These are phyloP conservation scores for Scytalidium sp. DNA, from an alignment of 2,329 filamentous ascomycete genomes.

Conservation along the genomic window DNA sequence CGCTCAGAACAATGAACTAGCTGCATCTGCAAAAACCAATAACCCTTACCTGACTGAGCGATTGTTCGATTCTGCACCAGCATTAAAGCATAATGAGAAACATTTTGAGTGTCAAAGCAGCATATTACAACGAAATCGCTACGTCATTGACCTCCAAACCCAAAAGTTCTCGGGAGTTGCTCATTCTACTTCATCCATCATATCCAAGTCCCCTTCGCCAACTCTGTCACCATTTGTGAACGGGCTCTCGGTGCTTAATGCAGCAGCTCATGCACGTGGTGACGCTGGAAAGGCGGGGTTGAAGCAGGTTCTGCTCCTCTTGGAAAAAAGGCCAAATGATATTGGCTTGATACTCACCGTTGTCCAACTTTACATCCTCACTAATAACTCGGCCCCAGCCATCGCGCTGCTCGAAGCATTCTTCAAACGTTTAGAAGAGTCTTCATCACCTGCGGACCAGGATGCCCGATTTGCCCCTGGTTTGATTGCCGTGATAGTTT, in stretches of 20 bases:
- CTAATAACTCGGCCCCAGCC: constrained; percentile 70
- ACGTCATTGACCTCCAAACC: constrained; percentile 61
- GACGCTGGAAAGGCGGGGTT: constrained; percentile 64
- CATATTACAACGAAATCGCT: constrained; percentile 59
- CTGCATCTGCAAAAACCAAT: constrained; percentile 36
- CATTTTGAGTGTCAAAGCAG: constrained; percentile 70
- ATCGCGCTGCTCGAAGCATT: constrained; percentile 74
- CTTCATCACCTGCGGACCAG: constrained; percentile 50
- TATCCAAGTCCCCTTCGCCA: constrained; percentile 42
- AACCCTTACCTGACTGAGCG: constrained; percentile 71
- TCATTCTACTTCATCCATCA: constrained; percentile 39
- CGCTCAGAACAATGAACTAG: constrained; percentile 60
- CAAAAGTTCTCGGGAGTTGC: constrained; percentile 65
- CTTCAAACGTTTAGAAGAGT: constrained; percentile 67
- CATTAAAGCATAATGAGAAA: constrained; percentile 54
- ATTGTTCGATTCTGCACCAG: constrained; percentile 51
- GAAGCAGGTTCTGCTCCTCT: constrained; percentile 63
- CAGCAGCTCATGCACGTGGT: constrained; percentile 69
- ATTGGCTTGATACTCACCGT: constrained; percentile 77
- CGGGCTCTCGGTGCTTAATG: constrained; percentile 61
- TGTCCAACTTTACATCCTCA: constrained; percentile 75
- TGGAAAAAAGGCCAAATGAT: constrained; percentile 74
- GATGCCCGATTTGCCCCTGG: constrained; percentile 81
- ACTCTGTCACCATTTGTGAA: constrained; percentile 49
- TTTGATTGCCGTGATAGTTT: constrained; percentile 74